A percentile compares a stretch with the other conserved stretches of the same genome.
Conservation (phyloP, 441 rosid genomes). For the Macaranga tanarius region DNA sequence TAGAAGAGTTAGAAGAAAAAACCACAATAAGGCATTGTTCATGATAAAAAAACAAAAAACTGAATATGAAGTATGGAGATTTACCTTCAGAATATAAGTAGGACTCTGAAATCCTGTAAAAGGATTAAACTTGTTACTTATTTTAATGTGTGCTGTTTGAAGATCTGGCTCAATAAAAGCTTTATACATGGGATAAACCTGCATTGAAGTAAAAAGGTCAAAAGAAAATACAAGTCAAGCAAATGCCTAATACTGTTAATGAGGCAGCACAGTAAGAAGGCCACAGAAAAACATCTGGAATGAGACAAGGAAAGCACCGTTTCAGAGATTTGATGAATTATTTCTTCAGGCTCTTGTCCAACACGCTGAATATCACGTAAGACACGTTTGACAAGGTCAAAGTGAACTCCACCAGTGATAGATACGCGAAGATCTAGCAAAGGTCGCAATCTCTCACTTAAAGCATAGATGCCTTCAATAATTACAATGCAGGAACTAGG, state of each 20-base stretch:
- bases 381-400: conserved; percentile 96
- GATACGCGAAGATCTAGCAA: conserved; percentile 96
- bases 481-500: conserved; percentile 91
- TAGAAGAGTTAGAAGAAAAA: conserved; percentile 20
- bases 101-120: conserved; percentile 98
- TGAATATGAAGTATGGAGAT: conserved; percentile 13
- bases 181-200: conserved; percentile 99
- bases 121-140: conserved; percentile 91
- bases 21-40: background rate
- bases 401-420: conserved; percentile 94
- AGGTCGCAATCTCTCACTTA: conserved; percentile 85
- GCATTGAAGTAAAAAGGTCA: background rate
- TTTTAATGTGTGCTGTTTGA: conserved; percentile 89
- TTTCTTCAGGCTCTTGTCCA: conserved; percentile 97
- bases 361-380: conserved; percentile 95
- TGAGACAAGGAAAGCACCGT: conserved; percentile 54
- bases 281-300: conserved; percentile 19
- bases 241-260: conserved; percentile 4
- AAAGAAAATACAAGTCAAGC: background rate
- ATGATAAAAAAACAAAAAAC: conserved; percentile 2
- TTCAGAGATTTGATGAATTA: conserved; percentile 94
- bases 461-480: conserved; percentile 92
- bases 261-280: conserved; percentile 22
- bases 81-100: conserved; percentile 81
- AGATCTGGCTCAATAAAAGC: conserved; percentile 99